phyloP scores from a whole-genome alignment of 352 stramenopile genomes.

The Elongisporangium prolatum region DNA sequence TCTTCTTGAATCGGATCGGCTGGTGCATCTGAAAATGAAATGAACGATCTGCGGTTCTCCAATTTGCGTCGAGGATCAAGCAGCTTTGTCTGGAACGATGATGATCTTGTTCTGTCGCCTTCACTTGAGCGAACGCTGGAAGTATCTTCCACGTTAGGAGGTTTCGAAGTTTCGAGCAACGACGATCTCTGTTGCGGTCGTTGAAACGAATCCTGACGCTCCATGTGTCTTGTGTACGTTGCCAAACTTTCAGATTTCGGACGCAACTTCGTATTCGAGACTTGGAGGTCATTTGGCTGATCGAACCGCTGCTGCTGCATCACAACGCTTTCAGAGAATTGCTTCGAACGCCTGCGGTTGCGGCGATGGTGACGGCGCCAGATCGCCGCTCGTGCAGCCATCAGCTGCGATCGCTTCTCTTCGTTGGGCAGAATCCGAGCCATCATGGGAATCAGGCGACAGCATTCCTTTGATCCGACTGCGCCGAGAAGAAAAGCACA shows the following conservation, averaged over 20 bases:
- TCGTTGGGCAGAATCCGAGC: constrained; percentile 62
- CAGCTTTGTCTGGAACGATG: constrained; percentile 22
- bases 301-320: constrained; percentile 55
- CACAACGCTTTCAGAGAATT: constrained; percentile 72
- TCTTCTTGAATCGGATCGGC: constrained; percentile 59
- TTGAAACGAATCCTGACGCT: neutral
- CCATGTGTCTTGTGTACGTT: constrained; percentile 5
- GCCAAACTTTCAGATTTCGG: constrained; percentile 47
- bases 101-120: constrained; percentile 12
- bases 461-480: constrained; percentile 62
- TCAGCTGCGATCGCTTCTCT: constrained; percentile 48
- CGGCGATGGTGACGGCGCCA: constrained; percentile 52
- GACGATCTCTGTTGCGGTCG: constrained; percentile 6
- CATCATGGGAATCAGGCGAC: constrained; percentile 72
- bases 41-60: constrained; percentile 59
- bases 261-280: constrained; percentile 22
- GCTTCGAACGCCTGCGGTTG: constrained; percentile 68
- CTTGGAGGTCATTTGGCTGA: constrained; percentile 24
- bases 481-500: constrained; percentile 69
- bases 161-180: constrained; percentile 29
- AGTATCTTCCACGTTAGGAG: constrained; percentile 12
- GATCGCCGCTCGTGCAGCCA: constrained; percentile 59
- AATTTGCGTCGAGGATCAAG: constrained; percentile 60
- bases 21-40: constrained; percentile 45
- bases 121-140: constrained; percentile 11